Base-by-base conservation (phyloP, 306 rosid species). In the Lupinus albus region DNA sequence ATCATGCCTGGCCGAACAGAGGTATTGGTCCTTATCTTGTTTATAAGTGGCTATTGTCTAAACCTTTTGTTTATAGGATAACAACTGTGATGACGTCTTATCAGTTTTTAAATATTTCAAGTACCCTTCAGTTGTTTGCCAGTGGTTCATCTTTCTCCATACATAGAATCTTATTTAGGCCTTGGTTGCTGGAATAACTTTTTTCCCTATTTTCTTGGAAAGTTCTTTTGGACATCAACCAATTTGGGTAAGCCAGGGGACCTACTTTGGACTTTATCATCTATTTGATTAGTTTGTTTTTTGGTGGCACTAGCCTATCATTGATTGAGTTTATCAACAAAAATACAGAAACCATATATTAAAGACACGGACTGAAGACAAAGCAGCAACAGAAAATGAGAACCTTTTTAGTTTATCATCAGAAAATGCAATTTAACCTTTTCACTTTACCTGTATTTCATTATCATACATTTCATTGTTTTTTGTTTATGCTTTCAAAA, bases 1-100 rank as follows among this genome's bases (percentile, higher is more conserved):
- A 82, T 90, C 59, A 86, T 93, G 99, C 97, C 99, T 25, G 99
- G 99, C 71, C 87, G 97, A 39, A 93, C 99, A 16, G 99, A 93
- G 99, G 99, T 93, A 86, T 77, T 63, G 17, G 39, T 62, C 38
- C 62, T 65, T 69, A 15, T 64, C 33, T 77, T 79, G 65, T 52
- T 76, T 42, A 18, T 44, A 25, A 41, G 67, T 61, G 25, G 49
- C 62, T 45, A 11, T 67, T 15, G 21, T 61, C 45, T 73, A 11
- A 54, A 78, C 67, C 67, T 52, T 67, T 14, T 30, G 52, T 32
- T 33, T 61, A 13, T 13, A 42, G 51, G 59, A 38, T 76, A 39
- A 65, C 47, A 38, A 10, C 53, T 58, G 47, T 28, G 49, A 62
- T 32, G 56, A 7, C 60, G 69, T 71, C 67, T 47, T 25, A 17